phyloP scores from a whole-genome alignment of 164 flowering plant species.

The Kingdonia uniflora region DNA sequence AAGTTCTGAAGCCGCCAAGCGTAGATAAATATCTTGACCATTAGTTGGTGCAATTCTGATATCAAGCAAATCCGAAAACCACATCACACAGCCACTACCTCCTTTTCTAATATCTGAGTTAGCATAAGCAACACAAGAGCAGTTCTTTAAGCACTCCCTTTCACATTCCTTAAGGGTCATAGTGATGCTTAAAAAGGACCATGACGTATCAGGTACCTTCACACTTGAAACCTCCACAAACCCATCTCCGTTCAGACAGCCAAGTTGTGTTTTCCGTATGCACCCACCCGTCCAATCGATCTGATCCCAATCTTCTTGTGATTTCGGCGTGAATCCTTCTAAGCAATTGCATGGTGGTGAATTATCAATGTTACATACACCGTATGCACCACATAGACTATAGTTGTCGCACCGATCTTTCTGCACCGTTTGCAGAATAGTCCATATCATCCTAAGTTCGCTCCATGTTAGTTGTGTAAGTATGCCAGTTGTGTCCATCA shows the following conservation, averaged over 20 bases:
- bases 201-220: conserved; percentile 28
- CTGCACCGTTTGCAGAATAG: neutral
- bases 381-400: conserved; percentile 16
- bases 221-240: conserved; percentile 15
- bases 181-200: conserved; percentile 9
- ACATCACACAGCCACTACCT: conserved; percentile 21
- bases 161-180: conserved; percentile 18
- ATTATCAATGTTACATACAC: conserved; percentile 25
- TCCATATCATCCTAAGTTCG: conserved; percentile 3
- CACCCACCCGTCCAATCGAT: conserved; percentile 17
- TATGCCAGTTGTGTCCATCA: conserved; percentile 2
- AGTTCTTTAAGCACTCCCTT: conserved; percentile 21
- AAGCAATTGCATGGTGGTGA: conserved; percentile 34
- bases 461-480: conserved; percentile 11
- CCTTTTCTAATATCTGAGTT: conserved; percentile 8
- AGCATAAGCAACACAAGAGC: conserved; percentile 22
- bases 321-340: conserved; percentile 30
- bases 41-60: neutral
- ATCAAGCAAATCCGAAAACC: conserved; percentile 24
- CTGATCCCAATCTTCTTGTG: conserved; percentile 20
- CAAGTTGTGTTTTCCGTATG: conserved; percentile 8
- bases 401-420: conserved; percentile 13
- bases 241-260: conserved; percentile 17
- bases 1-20: conserved; percentile 11
- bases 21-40: neutral